phyloP scores from a whole-genome alignment of 306 rosid species.

The Fagus sylvatica region DNA sequence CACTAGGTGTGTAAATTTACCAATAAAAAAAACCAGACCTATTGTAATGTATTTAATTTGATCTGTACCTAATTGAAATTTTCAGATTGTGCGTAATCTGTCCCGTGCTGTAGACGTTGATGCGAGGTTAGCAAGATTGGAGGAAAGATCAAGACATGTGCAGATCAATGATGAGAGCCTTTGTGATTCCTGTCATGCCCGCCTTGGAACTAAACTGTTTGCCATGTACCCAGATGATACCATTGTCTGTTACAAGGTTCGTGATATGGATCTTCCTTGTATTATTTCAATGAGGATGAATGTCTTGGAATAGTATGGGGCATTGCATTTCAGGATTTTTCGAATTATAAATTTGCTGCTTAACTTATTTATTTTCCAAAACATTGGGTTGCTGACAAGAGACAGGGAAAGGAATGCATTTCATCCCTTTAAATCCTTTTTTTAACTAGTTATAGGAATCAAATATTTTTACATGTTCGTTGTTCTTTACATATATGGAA shows the following conservation, averaged over 20 bases:
- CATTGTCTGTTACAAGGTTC: constrained; percentile 92
- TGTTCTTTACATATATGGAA: not conserved
- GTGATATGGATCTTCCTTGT: constrained; percentile 20
- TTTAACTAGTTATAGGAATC: not conserved
- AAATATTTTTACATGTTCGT: not conserved
- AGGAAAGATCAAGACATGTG: constrained; percentile 89
- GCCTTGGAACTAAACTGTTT: constrained; percentile 93
- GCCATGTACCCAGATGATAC: constrained; percentile 99
- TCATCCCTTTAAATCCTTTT: not conserved
- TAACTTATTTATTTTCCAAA: not conserved
- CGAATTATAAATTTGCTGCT: no score
- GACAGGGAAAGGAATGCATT: not conserved
- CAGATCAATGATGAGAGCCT: constrained; percentile 65
- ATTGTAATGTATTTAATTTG: not conserved
- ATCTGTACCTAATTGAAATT: constrained; percentile 19
- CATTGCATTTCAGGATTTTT: not conserved
- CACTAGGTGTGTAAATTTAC: no score
- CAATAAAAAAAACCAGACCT: not conserved
- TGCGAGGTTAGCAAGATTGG: constrained; percentile 91
- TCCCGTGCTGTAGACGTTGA: constrained; percentile 88
- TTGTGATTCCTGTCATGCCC: constrained; percentile 84
- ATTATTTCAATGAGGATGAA: not conserved
- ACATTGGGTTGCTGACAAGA: constrained; percentile 1
- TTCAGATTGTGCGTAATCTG: constrained; percentile 81
- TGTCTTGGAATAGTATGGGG: not conserved